Evolutionary conservation across 2,329 filamentous ascomycete genomes (phyloP), one percentile per base, ranked within the genome.

Genomic region (Hymenoscyphus linearis): DNA sequence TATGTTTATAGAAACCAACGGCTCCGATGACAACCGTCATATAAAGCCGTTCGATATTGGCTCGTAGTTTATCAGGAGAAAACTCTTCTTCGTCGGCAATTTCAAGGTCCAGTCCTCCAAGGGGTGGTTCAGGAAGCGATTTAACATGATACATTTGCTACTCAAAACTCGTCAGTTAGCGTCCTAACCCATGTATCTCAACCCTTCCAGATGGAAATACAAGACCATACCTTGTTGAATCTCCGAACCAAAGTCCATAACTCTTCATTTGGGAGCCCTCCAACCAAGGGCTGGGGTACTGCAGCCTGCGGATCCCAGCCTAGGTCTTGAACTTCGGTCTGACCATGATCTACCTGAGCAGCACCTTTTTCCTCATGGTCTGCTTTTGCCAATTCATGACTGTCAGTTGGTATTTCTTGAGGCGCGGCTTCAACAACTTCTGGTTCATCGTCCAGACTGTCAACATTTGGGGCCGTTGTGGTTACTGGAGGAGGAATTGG

Each of bases 201-300:
- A 14, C 2, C 1, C 35, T 36, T 36, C 16, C 12, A 25, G 12
- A 16, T 16, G 31, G 12, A 47, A 2, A 22, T 31, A 2, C 22
- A 4, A 13, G 18, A 14, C 37, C 60, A 27, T 35, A 66, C 67
- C 60, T 68, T 67, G 37, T 69, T 69, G 44, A 68, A 69, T 13
- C 66, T 54, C 62, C 66, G 62, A 14, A 69, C 58, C 25, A 69
- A 58, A n/a, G 64, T 78, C 84, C 85, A 89, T 5, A 88, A 71
- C 60, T 88, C 84, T 56, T 88, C 85, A 67, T 89, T 88, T 9
- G 78, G 75, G 53, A 88, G 68, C 9, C 85, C 84, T 18, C 82
- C 82, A 2, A 87, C 82, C 2, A 89, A 75, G 2, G 81, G 82
- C 44, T 74, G 77, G 2, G 77, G 75, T 55, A 85, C 79, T 36